Conservation (phyloP, 2,329 filamentous ascomycete species). For the Pezizomycotina sp. region DNA sequence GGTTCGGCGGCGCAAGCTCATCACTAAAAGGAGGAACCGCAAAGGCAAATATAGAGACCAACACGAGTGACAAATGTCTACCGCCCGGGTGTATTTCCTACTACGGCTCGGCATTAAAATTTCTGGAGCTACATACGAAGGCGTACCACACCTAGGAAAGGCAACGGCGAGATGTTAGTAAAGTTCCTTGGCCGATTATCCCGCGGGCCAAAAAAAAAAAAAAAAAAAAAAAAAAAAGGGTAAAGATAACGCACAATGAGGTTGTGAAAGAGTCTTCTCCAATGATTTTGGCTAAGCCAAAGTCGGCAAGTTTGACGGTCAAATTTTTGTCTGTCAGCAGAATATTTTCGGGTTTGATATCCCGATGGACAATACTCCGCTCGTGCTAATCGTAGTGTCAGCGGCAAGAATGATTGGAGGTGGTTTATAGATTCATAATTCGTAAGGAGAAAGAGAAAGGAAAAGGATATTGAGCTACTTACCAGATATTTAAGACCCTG, state of each 20-base stretch:
- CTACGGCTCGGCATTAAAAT: slow-evolving; percentile 69
- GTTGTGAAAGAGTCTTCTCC: slow-evolving; percentile 97
- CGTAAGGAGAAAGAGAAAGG: not conserved
- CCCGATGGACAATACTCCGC: slow-evolving; percentile 88
- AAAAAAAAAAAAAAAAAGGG: slow-evolving; percentile 1
- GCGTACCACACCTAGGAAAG: slow-evolving; percentile 15
- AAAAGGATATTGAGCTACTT: slow-evolving; percentile 29
- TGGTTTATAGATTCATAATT: slow-evolving; percentile 11
- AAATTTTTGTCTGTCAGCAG: slow-evolving; percentile 70
- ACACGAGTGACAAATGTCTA: slow-evolving; percentile 94
- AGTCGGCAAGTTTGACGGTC: slow-evolving; percentile 83
- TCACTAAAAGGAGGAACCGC: slow-evolving; percentile 96
- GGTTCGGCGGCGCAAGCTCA: slow-evolving; percentile 59
- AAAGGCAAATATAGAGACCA: slow-evolving; percentile 91
- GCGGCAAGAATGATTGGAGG: slow-evolving; percentile 3
- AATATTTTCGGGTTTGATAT: slow-evolving; percentile 97
- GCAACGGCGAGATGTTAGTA: slow-evolving; percentile 4
- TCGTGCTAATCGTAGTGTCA: slow-evolving; percentile 51
- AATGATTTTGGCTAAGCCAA: slow-evolving; percentile 94
- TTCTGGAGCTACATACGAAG: slow-evolving; percentile 70
- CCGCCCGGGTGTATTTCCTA: slow-evolving; percentile 81
- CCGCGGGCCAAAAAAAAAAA: not conserved
- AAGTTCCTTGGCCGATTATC: slow-evolving; percentile 9
- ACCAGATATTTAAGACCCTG: slow-evolving; percentile 91
- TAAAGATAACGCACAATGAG: slow-evolving; percentile 46